Evolutionary conservation across 441 rosid genomes (phyloP).

Genomic region (Euphorbia corollata): DNA sequence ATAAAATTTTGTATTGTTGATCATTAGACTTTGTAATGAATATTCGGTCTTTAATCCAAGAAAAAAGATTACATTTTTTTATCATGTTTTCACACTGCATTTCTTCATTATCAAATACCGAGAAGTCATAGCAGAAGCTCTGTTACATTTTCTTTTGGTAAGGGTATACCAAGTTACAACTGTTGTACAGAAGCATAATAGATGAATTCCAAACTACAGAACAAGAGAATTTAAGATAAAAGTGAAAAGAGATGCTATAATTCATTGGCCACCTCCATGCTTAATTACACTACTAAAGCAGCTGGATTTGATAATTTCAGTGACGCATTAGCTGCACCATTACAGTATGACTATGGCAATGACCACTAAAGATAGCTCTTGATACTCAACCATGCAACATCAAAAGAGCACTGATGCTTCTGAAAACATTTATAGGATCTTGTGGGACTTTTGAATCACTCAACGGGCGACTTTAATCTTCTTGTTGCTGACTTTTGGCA

Average conservation of each 20-base stretch:
- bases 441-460: neutral
- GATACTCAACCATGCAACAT: neutral
- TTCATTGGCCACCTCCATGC: slow-evolving; percentile 1
- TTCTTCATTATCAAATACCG: neutral
- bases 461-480: neutral
- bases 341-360: neutral
- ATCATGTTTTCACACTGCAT: neutral
- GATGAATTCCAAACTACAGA: neutral
- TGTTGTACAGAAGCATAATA: neutral
- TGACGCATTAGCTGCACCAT: neutral
- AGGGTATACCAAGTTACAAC: neutral
- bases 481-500: no score
- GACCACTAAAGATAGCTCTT: neutral
- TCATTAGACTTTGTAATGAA: neutral
- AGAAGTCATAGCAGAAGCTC: neutral
- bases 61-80: neutral
- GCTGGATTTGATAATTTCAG: neutral
- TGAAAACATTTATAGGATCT: neutral
- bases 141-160: neutral
- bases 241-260: neutral
- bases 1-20: neutral
- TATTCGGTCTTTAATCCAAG: neutral
- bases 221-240: neutral
- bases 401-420: neutral
- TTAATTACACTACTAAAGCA: neutral